These are phyloP conservation scores for Termitomyces sp. DNA, from an alignment of 768 basidiomycete genomes.

Conservation along the genomic window DNA sequence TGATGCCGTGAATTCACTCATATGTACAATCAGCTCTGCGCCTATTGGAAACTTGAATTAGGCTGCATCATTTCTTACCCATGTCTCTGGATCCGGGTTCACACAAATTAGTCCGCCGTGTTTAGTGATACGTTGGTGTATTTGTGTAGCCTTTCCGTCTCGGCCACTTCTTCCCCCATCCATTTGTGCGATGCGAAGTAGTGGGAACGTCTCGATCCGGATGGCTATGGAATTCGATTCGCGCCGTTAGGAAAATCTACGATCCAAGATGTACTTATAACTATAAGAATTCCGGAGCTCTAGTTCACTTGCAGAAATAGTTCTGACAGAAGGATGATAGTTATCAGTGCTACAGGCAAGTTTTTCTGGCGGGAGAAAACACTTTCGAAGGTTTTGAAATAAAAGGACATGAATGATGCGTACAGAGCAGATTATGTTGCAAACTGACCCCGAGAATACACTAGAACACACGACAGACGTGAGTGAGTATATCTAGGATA, in stretches of 20 bases:
- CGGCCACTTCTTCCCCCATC: not conserved
- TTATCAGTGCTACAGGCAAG: not conserved
- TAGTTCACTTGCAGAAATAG: no score
- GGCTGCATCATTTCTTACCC: not conserved
- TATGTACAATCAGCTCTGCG: not conserved
- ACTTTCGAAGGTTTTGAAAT: not conserved
- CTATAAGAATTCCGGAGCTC: no score
- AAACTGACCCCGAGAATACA: no score
- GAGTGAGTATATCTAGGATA: no score
- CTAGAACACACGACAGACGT: no score
- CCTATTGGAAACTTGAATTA: not conserved
- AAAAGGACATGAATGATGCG: no score
- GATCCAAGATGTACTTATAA: no score
- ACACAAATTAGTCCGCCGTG: not conserved
- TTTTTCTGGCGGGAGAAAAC: not conserved
- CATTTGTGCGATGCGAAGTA: not conserved
- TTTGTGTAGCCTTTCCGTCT: not conserved
- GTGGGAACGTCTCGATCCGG: not conserved
- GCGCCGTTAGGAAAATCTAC: not conserved
- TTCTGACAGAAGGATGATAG: no score
- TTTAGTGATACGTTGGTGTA: not conserved
- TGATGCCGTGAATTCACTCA: not conserved
- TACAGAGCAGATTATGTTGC: no score
- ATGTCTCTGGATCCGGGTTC: constrained; percentile 1
- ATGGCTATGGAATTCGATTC: not conserved